phyloP scores from a whole-genome alignment of 495 filamentous ascomycete species.

The Aspergillus incahuasiensis region DNA sequence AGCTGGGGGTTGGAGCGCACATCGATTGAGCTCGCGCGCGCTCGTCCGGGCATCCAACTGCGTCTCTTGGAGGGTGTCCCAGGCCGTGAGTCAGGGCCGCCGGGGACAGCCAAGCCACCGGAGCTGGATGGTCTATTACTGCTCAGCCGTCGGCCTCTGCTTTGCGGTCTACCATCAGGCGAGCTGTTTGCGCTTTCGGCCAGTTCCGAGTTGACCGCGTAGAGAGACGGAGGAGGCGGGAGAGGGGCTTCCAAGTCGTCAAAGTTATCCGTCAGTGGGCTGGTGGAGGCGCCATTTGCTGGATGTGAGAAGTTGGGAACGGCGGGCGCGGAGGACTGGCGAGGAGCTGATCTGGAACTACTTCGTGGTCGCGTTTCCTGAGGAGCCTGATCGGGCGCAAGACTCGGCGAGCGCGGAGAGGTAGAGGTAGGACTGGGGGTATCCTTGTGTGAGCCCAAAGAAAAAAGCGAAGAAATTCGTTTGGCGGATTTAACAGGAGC shows the following conservation, averaged over 20 bases:
- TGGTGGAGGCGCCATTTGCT: slow-evolving; percentile 16
- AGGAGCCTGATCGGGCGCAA: slow-evolving; percentile 22
- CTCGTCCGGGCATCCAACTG: slow-evolving; percentile 53
- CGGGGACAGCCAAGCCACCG: slow-evolving; percentile 35
- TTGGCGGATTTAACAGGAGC: slow-evolving; percentile 47
- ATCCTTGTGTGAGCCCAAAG: slow-evolving; percentile 38
- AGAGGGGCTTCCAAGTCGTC: slow-evolving; percentile 31
- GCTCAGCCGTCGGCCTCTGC: slow-evolving; percentile 37
- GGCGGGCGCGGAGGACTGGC: slow-evolving; percentile 36
- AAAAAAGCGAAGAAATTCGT: slow-evolving; percentile 48
- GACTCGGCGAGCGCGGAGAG: slow-evolving; percentile 22
- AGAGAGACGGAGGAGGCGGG: slow-evolving; percentile 41
- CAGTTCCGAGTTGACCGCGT: slow-evolving; percentile 40
- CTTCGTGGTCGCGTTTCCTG: slow-evolving; percentile 29
- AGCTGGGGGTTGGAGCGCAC: slow-evolving; percentile 14
- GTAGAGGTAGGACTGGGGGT: slow-evolving; percentile 25
- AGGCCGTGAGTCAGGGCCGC: slow-evolving; percentile 36
- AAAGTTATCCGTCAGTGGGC: slow-evolving; percentile 23
- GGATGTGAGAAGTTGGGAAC: slow-evolving; percentile 28
- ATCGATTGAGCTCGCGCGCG: slow-evolving; percentile 35
- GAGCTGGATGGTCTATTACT: slow-evolving; percentile 34
- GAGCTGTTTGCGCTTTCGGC: slow-evolving; percentile 32
- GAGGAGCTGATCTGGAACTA: slow-evolving; percentile 35
- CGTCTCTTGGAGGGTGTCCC: slow-evolving; percentile 42
- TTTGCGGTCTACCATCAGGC: slow-evolving; percentile 33